Evolutionary conservation across 2,329 filamentous ascomycete genomes (phyloP).

Genomic region (Phaeoacremonium minimum): DNA sequence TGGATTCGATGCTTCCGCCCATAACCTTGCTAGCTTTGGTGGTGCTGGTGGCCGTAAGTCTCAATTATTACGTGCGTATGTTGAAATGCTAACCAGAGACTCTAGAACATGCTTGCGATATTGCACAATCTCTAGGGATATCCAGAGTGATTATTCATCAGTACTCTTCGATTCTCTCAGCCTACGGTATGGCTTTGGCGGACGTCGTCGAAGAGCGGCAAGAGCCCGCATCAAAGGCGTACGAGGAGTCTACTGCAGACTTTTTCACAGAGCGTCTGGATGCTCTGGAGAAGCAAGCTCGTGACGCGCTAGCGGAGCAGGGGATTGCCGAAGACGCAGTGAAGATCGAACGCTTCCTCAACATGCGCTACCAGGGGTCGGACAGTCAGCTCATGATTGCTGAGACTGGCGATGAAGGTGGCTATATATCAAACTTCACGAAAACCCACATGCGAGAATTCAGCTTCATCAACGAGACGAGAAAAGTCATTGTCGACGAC

Average conservation of each 20-base stretch:
- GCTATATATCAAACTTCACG: constrained; percentile 1
- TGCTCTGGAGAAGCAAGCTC: neutral
- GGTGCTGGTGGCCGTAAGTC: constrained; percentile 5
- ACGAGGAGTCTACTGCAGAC: constrained; percentile 19
- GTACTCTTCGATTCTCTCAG: constrained; percentile 5
- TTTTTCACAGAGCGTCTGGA: neutral
- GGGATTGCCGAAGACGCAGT: neutral
- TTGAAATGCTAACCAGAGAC: too few relatives aligned
- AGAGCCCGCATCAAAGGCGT: constrained; percentile 21
- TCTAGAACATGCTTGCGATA: constrained; percentile 6
- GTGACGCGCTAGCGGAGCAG: neutral
- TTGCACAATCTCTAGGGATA: constrained; percentile 4
- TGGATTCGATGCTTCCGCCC: constrained; percentile 14
- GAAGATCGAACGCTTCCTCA: constrained; percentile 6
- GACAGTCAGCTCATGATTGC: constrained; percentile 27
- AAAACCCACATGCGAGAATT: constrained; percentile 3
- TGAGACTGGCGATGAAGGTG: neutral
- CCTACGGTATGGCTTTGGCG: constrained; percentile 6
- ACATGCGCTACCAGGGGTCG: constrained; percentile 27
- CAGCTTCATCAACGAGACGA: neutral
- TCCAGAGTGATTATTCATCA: constrained; percentile 3
- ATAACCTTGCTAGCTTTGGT: constrained; percentile 7
- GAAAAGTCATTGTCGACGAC: neutral
- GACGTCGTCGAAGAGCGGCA: constrained; percentile 5
- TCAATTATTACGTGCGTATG: too few relatives aligned